These are phyloP conservation scores for Calonectria multiphialidica DNA, from an alignment of 2,329 filamentous ascomycete genomes.

Conservation along the genomic window DNA sequence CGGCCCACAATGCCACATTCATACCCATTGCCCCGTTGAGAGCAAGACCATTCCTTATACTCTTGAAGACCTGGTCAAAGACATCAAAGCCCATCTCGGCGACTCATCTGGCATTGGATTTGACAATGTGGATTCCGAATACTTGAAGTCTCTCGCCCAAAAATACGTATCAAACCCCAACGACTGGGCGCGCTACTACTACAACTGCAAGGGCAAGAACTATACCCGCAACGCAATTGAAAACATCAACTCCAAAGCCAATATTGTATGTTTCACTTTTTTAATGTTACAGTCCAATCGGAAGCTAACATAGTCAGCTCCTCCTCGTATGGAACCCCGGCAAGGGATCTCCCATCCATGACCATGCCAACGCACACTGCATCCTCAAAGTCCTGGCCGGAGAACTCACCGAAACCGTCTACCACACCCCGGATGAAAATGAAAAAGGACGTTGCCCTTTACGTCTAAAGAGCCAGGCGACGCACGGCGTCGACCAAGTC, in stretches of 20 bases:
- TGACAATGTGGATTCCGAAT: constrained; percentile 4
- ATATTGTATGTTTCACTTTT: not conserved
- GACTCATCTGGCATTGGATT: constrained; percentile 12
- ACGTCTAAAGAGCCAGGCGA: constrained; percentile 13
- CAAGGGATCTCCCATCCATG: constrained; percentile 23
- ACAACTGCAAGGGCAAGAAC: constrained; percentile 22
- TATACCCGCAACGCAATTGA: constrained; percentile 22
- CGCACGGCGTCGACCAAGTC: constrained; percentile 9
- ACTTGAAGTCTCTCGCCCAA: constrained; percentile 12
- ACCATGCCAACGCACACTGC: constrained; percentile 22
- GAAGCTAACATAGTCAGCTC: not conserved
- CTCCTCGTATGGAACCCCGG: constrained; percentile 19
- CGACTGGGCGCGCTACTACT: constrained; percentile 21
- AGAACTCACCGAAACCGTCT: constrained; percentile 15
- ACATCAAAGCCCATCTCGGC: constrained; percentile 16
- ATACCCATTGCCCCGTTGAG: not conserved
- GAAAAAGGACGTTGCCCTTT: not conserved
- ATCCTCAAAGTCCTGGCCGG: constrained; percentile 19
- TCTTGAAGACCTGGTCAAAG: not conserved
- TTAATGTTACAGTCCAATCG: too few species aligned
- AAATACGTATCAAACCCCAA: constrained; percentile 19
- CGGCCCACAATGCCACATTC: not conserved
- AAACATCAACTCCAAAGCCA: constrained; percentile 22
- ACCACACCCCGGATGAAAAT: not conserved
- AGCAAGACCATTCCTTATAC: not conserved